These are phyloP conservation scores for Pythium coloratum DNA, from an alignment of 352 stramenopile genomes.

Conservation along the genomic window DNA sequence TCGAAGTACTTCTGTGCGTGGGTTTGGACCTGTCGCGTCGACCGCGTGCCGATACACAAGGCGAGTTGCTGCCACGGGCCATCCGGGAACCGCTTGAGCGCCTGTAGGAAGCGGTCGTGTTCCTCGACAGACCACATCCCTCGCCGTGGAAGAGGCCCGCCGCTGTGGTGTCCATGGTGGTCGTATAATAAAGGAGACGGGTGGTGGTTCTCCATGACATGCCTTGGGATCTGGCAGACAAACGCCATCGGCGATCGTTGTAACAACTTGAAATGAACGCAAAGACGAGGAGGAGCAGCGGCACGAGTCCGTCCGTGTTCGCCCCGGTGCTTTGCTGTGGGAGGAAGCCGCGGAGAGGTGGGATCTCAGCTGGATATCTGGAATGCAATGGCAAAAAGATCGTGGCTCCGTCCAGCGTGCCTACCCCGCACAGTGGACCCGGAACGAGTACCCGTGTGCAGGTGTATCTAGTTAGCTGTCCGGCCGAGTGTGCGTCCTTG, in stretches of 20 bases:
- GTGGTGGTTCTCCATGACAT: constrained; percentile 4
- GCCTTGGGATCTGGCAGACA: constrained; percentile 3
- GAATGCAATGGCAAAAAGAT: constrained; percentile 3
- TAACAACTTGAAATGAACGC: background rate
- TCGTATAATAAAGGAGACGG: constrained; percentile 4
- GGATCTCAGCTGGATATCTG: constrained; percentile 4
- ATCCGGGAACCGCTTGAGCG: constrained; percentile 28
- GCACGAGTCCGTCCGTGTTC: background rate
- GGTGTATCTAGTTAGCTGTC: background rate
- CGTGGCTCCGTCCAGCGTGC: background rate
- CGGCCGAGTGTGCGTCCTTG: too few species aligned
- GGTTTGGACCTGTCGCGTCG: constrained; percentile 27
- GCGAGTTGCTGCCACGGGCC: constrained; percentile 27
- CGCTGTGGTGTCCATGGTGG: constrained; percentile 15
- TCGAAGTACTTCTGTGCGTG: constrained; percentile 33
- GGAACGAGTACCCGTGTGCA: background rate
- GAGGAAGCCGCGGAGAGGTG: background rate
- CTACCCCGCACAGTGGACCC: background rate
- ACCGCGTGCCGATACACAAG: constrained; percentile 25
- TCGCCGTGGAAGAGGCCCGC: constrained; percentile 4
- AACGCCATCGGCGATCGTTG: constrained; percentile 1
- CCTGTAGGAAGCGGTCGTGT: constrained; percentile 34
- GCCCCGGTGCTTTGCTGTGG: background rate
- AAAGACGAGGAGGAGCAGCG: background rate
- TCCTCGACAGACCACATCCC: constrained; percentile 31